phyloP scores from a whole-genome alignment of 331 rosid species.

The Pyrus hybrid region DNA sequence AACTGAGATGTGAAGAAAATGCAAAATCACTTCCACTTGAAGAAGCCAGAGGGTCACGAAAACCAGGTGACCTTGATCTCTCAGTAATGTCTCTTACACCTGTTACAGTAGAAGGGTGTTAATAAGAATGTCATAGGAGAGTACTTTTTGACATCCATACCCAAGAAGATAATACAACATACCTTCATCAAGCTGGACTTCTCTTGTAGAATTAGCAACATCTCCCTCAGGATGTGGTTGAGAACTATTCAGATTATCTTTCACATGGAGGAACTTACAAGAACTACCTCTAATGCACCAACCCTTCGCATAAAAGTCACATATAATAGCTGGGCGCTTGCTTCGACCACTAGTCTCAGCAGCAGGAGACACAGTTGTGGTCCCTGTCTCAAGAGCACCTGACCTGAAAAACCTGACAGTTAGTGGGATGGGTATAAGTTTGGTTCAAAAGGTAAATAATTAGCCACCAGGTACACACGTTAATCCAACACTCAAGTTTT shows the following conservation, averaged over 20 bases:
- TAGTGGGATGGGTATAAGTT: constrained; percentile 25
- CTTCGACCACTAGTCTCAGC: constrained; percentile 43
- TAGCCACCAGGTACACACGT: constrained; percentile 15
- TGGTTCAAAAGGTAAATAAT: constrained; percentile 16
- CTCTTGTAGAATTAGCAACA: constrained; percentile 34
- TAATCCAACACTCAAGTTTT: constrained; percentile 8
- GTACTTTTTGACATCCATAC: constrained; percentile 23
- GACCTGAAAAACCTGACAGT: constrained; percentile 42
- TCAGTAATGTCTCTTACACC: constrained; percentile 39
- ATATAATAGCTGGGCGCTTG: constrained; percentile 43
- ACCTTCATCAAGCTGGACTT: constrained; percentile 67
- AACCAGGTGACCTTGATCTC: constrained; percentile 38
- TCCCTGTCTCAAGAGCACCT: constrained; percentile 34
- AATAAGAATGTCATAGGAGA: constrained; percentile 25
- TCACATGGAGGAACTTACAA: constrained; percentile 79
- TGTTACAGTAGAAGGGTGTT: constrained; percentile 37
- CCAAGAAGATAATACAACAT: constrained; percentile 20
- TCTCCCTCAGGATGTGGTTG: constrained; percentile 47
- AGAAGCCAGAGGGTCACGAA: constrained; percentile 29
- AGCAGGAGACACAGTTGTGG: constrained; percentile 38
- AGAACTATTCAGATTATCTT: constrained; percentile 25
- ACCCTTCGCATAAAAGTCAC: constrained; percentile 79
- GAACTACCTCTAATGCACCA: constrained; percentile 92
- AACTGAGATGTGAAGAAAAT: constrained; percentile 30
- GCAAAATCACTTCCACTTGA: constrained; percentile 22